Evolutionary conservation across 2,329 filamentous ascomycete genomes (phyloP).

Genomic region (Aureobasidium vineae): DNA sequence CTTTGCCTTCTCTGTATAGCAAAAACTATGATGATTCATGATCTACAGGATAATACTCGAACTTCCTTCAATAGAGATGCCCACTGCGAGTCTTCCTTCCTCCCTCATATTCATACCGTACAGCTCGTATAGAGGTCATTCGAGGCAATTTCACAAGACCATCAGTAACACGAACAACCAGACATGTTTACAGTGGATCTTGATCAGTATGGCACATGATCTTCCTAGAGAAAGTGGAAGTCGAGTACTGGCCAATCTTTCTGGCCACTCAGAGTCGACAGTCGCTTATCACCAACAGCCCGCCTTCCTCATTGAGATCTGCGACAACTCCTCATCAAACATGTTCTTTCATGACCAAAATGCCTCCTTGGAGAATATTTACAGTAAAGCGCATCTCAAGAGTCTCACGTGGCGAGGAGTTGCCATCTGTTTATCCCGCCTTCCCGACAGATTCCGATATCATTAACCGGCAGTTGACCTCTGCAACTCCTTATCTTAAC

Average conservation of each 20-base stretch:
- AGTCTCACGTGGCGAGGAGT: background rate
- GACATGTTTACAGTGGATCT: background rate
- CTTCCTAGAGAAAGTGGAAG: background rate
- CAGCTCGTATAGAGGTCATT: background rate
- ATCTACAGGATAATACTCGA: no score
- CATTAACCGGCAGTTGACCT: background rate
- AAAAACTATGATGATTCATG: background rate
- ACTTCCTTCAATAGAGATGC: background rate
- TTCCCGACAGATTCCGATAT: background rate
- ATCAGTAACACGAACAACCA: no score
- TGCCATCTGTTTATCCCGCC: background rate
- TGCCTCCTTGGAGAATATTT: background rate
- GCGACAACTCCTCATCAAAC: background rate
- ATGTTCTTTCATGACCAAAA: background rate
- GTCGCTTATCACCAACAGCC: background rate
- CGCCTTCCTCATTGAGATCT: constrained; percentile 10
- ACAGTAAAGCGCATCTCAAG: background rate
- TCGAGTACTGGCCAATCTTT: background rate
- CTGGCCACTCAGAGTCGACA: background rate
- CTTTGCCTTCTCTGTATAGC: background rate
- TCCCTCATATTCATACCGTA: background rate
- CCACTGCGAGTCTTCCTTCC: background rate
- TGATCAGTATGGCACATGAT: background rate
- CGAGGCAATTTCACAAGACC: background rate
- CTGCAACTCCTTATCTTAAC: constrained; percentile 10